Conservation (phyloP, 2,329 filamentous ascomycete genomes). For the Diplodia intermedia region DNA sequence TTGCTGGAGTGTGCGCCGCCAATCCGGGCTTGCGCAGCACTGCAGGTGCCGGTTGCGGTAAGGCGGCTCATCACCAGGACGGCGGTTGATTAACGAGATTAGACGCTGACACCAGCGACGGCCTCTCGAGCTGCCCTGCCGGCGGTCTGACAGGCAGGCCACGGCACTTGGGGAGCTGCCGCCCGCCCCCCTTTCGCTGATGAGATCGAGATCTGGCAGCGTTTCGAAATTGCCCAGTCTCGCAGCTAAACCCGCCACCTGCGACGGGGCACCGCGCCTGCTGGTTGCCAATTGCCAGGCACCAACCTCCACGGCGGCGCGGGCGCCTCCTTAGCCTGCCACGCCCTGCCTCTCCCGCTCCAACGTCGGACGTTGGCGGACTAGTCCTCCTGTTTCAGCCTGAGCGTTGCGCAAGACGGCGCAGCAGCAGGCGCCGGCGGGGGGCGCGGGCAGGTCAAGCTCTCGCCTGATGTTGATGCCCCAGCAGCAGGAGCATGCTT, state of each 20-base stretch:
- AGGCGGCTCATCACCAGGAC: constrained; percentile 25
- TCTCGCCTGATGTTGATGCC: constrained; percentile 25
- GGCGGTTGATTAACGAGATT: constrained; percentile 31
- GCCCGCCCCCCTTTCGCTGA: constrained; percentile 10
- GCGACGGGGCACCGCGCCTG: not conserved
- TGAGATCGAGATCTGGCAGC: constrained; percentile 15
- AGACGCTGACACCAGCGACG: constrained; percentile 20
- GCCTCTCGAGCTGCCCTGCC: constrained; percentile 15
- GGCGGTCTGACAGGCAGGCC: constrained; percentile 19
- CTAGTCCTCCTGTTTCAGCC: constrained; percentile 31
- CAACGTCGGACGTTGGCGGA: constrained; percentile 23
- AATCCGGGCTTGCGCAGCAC: constrained; percentile 19
- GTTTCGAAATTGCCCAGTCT: constrained; percentile 27
- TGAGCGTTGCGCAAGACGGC: constrained; percentile 30
- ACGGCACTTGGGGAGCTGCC: constrained; percentile 15
- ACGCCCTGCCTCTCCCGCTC: constrained; percentile 3
- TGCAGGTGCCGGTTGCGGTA: constrained; percentile 22
- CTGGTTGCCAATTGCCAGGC: not conserved
- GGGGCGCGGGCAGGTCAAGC: constrained; percentile 20
- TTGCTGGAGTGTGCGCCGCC: constrained; percentile 27
- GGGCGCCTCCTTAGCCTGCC: constrained; percentile 3
- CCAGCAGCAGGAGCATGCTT: constrained; percentile 18
- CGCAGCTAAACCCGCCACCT: constrained; percentile 15
- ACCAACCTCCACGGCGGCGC: constrained; percentile 1
- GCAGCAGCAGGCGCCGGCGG: constrained; percentile 16